Base-by-base conservation (phyloP, 306 rosid species). In the Pterocarpus macrocarpus region DNA sequence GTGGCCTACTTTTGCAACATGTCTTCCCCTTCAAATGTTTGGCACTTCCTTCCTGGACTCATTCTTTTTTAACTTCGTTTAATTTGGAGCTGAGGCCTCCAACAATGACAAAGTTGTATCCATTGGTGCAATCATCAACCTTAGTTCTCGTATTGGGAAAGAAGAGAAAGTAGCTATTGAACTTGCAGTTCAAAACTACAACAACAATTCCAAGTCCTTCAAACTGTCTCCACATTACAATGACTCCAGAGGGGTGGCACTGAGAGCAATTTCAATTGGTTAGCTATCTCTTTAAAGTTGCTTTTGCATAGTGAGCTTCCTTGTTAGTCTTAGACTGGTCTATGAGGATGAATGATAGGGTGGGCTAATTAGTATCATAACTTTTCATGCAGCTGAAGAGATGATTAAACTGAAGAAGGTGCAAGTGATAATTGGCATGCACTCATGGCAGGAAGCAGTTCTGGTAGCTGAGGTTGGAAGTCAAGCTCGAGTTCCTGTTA, bases 361-460 rank as follows among this genome's bases (percentile, higher is more conserved):
- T 8, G 22, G 8, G 47, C 36, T 4, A 33, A 63, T 5, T 6
- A 5, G 28, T 2, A 63, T 63, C 41, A 34, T n/a, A 2, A 63
- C 13, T 63, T 63, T 63, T 63, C 15, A 34, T 65, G 83, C 66
- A 84, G 90, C 75, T 56, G 67, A 85, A 79, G 75, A 85, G 50
- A 41, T 84, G 58, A 84, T 82, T 65, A 77, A 68, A 55, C 33
- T 30, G 5, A 49, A 82, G 33, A 71, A 53, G 14, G 88, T 79
- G 28, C 7, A 84, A 35, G 81, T 62, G 14, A 61, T 87, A n/a
- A 73, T 87, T 47, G 88, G 90, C 70, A 79, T 71, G 85, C 85
- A 70, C n/a, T 62, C 78, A 41, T 87, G 90, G 88, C 78, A 58
- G 43, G 86, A 87, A 79, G 83, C 85, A 52, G 49, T 77, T 71